Base-by-base conservation (phyloP, 352 stramenopile species). In the Thalassiosira pacifica region DNA sequence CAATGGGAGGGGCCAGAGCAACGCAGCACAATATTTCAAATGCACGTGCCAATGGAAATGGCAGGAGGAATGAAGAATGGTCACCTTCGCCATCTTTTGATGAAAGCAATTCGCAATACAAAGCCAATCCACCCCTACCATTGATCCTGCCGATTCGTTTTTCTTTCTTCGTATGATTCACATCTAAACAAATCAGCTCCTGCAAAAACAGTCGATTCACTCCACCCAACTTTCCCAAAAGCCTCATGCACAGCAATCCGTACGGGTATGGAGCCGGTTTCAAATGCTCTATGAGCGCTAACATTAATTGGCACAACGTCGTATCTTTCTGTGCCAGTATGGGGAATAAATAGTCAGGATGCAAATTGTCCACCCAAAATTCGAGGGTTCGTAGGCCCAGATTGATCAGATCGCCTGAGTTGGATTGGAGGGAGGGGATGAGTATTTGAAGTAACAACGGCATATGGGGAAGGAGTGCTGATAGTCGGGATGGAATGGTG, bases 281-380 rank as follows among this genome's bases (percentile, higher is more conserved):
- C 32, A 99, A 85, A 83, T 99, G 98, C 13, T 93, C 95, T 67
- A 98, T 98, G 18, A 99, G 87, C n/a, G 97, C 96, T 70, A 97
- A 94, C 77, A 99, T 98, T 67, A 99, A 96, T 64, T 98, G 95
- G 11, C 96, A 98, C 10, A 99, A 92, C 18, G 90, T 73, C 26
- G 67, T 29, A 5, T 67, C 83, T 63, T 93, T 55, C 48, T 95
- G 89, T 13, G 88, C 87, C 29, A 96, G 53, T 57, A 95, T 31
- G 19, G 88, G 86, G 73, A 91, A 95, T 31, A 99, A 84, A 82
- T 98, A 99, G 73, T 99, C 97, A 5, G 97, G 96, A 87, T 99
- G 98, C 18, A 99, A 88, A 86, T 99, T 99, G 87, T 99, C 98
- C 8, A 99, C 96, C 98, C 97, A 99, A 86, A 99, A 99, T 90